A percentile compares a stretch with the other conserved stretches of the same genome.
phyloP scores from a whole-genome alignment of 1,139 yeast species.

The Nakaseomyces kungkrabaensis region DNA sequence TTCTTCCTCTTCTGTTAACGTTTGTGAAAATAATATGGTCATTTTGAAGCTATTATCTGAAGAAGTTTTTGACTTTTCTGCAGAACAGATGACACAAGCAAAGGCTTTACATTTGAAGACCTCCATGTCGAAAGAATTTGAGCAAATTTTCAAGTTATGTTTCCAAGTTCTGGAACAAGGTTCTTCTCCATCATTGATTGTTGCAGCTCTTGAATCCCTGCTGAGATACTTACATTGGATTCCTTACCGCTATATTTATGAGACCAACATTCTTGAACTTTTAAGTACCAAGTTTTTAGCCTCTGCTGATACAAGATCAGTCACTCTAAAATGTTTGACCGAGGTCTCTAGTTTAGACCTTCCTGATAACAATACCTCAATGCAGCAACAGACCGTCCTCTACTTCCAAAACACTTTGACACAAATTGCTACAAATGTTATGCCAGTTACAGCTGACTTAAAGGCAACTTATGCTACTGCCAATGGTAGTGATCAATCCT shows the following conservation, averaged over 20 bases:
- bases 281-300: slow-evolving; percentile 67
- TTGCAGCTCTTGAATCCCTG: slow-evolving; percentile 76
- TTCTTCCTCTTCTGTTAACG: slow-evolving; percentile 77
- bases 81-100: slow-evolving; percentile 94
- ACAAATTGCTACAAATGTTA: slow-evolving; percentile 49
- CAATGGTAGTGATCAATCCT: slow-evolving; percentile 78
- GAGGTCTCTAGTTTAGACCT: slow-evolving; percentile 69
- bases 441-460: slow-evolving; percentile 70
- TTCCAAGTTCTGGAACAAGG: slow-evolving; percentile 89
- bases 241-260: slow-evolving; percentile 80
- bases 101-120: slow-evolving; percentile 74
- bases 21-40: slow-evolving; percentile 95
- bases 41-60: slow-evolving; percentile 82
- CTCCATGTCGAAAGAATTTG: slow-evolving; percentile 83
- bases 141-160: slow-evolving; percentile 86
- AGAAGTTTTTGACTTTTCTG: slow-evolving; percentile 90
- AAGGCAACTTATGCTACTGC: slow-evolving; percentile 67
- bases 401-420: slow-evolving; percentile 71
- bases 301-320: slow-evolving; percentile 72
- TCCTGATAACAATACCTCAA: slow-evolving; percentile 46
- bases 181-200: slow-evolving; percentile 66
- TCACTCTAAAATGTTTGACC: slow-evolving; percentile 82
- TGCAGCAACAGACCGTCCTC: slow-evolving; percentile 42
- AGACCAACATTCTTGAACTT: slow-evolving; percentile 66
- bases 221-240: slow-evolving; percentile 90